Conservation (phyloP, 805 yeast species). For the Phaffomyces antillensis region DNA sequence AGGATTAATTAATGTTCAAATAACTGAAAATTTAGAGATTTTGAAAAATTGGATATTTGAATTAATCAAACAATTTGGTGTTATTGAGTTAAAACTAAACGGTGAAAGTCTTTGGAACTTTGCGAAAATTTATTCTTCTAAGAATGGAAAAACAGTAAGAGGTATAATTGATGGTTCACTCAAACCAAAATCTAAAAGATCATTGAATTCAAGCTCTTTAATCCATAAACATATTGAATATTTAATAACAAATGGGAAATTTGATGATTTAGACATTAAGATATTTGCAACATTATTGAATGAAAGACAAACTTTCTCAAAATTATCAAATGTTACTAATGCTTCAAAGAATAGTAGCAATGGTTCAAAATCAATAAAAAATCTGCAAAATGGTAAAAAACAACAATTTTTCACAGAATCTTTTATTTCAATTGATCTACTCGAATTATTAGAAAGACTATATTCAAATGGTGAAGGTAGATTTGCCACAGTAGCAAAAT, state of each 20-base stretch:
- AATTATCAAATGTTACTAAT: neutral
- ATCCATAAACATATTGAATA: constrained; percentile 48
- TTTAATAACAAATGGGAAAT: constrained; percentile 28
- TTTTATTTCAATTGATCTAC: constrained; percentile 52
- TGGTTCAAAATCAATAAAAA: neutral
- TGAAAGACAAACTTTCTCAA: constrained; percentile 1
- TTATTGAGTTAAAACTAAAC: constrained; percentile 47
- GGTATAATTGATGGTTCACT: constrained; percentile 46
- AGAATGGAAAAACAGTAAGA: constrained; percentile 38
- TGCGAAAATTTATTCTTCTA: constrained; percentile 43
- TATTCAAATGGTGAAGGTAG: constrained; percentile 94
- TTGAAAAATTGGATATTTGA: constrained; percentile 36
- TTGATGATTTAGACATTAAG: constrained; percentile 15
- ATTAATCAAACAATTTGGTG: constrained; percentile 48
- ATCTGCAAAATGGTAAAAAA: neutral
- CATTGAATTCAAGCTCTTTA: constrained; percentile 27
- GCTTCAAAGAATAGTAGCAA: neutral
- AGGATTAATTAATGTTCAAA: constrained; percentile 69
- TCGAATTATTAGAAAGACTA: constrained; percentile 48
- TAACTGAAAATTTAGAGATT: constrained; percentile 41
- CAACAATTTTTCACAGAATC: constrained; percentile 38
- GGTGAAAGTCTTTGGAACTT: constrained; percentile 65
- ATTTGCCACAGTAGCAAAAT: constrained; percentile 33
- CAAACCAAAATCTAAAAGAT: constrained; percentile 22
- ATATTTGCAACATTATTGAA: constrained; percentile 11